phyloP scores from a whole-genome alignment of 2,329 filamentous ascomycete genomes.

The Arthrobotrys musiformis region DNA sequence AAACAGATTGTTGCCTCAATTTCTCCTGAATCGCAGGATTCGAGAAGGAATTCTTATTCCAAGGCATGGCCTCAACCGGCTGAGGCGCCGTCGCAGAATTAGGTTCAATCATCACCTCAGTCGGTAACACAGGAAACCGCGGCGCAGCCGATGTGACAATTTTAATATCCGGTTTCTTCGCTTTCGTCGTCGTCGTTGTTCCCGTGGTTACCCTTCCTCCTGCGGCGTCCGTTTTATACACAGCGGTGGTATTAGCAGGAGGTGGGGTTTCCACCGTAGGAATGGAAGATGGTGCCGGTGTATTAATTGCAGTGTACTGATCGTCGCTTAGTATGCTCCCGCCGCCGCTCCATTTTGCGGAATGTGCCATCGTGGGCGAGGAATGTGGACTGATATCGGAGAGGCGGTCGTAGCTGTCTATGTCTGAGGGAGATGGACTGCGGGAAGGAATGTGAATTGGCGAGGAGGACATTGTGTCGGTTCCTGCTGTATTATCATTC shows the following conservation, averaged over 20 bases:
- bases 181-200: not conserved
- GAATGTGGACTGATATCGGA: constrained; percentile 48
- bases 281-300: no score
- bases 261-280: not conserved
- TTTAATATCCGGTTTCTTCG: not conserved
- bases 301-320: not conserved
- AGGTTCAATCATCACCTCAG: constrained; percentile 8
- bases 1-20: constrained; percentile 28
- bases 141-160: not conserved
- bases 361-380: constrained; percentile 21
- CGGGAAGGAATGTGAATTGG: constrained; percentile 20
- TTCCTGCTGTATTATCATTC: no score
- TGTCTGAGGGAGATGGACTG: constrained; percentile 13
- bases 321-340: constrained; percentile 11
- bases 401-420: constrained; percentile 36
- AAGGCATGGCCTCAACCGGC: constrained; percentile 1
- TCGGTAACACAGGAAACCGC: not conserved
- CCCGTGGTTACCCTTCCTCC: no score
- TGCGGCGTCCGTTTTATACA: not conserved
- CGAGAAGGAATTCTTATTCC: constrained; percentile 33
- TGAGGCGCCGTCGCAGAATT: not conserved
- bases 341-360: constrained; percentile 9
- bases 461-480: constrained; percentile 11
- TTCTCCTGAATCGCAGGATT: constrained; percentile 37
- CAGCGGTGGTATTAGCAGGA: no score